These are phyloP conservation scores for Nicotiana knightiana DNA, from an alignment of 257 asterid species.

Conservation along the genomic window DNA sequence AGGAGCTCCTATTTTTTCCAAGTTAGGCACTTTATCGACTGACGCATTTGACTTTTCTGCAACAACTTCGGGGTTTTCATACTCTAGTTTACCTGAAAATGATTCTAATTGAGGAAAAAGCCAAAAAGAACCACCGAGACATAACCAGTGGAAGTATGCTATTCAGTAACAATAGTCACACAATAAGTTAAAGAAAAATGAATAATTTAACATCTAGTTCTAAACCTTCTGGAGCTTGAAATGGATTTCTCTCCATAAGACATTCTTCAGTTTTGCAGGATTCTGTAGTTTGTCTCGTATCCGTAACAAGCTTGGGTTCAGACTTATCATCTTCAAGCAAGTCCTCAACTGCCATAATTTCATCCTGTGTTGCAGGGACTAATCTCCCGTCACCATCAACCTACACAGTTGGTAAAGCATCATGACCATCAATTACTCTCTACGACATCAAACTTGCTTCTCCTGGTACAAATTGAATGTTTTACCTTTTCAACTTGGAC, in stretches of 20 bases:
- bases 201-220: not conserved
- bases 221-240: conserved; percentile 43
- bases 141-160: not conserved
- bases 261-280: conserved; percentile 22
- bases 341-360: conserved; percentile 69
- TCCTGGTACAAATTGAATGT: not conserved
- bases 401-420: conserved; percentile 32
- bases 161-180: not conserved
- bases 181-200: not conserved
- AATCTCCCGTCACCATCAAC: conserved; percentile 82
- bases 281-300: conserved; percentile 29
- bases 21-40: conserved; percentile 25
- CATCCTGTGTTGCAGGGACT: conserved; percentile 97
- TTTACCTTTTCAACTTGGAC: not conserved
- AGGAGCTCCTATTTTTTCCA: conserved; percentile 24
- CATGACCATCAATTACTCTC: conserved; percentile 4
- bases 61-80: conserved; percentile 23
- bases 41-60: conserved; percentile 26
- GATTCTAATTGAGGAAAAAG: not conserved
- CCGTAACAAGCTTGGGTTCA: conserved; percentile 25
- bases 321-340: conserved; percentile 59
- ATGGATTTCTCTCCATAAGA: conserved; percentile 22
- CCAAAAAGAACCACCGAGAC: not conserved
- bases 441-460: not conserved
- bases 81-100: conserved; percentile 31